Evolutionary conservation across 495 filamentous ascomycete genomes (phyloP).

Genomic region (Penicillium fimorum): DNA sequence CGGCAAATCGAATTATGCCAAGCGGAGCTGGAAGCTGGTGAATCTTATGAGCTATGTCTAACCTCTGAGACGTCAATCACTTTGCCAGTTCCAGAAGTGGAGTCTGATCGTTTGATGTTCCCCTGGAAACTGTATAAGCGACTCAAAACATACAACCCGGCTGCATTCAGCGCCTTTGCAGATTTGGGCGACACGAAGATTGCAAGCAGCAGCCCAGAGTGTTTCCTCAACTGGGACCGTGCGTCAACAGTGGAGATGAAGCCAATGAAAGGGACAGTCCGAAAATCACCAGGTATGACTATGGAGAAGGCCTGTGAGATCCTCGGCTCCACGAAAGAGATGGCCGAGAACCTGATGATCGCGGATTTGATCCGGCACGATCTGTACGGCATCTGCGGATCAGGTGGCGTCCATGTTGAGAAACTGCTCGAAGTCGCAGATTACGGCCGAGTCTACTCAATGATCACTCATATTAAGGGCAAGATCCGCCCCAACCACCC

Average conservation of each 20-base stretch:
- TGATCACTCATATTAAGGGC: constrained; percentile 84
- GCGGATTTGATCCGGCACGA: constrained; percentile 93
- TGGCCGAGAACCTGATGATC: constrained; percentile 97
- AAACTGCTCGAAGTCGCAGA: constrained; percentile 85
- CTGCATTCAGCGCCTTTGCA: constrained; percentile 82
- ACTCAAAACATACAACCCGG: constrained; percentile 72
- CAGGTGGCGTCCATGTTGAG: constrained; percentile 60
- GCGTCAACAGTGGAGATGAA: constrained; percentile 47
- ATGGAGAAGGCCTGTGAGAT: constrained; percentile 64
- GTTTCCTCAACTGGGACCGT: constrained; percentile 75
- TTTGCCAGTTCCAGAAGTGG: constrained; percentile 28
- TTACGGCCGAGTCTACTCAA: constrained; percentile 83
- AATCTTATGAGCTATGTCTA: constrained; percentile 93
- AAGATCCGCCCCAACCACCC: constrained; percentile 41
- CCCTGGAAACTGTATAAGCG: constrained; percentile 70
- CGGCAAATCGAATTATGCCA: constrained; percentile 67
- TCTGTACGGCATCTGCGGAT: constrained; percentile 74
- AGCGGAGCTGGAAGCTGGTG: constrained; percentile 66
- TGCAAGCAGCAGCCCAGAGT: constrained; percentile 85
- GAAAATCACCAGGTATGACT: constrained; percentile 64
- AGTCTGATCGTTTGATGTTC: constrained; percentile 28
- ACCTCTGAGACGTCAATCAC: constrained; percentile 69
- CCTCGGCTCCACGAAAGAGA: constrained; percentile 79
- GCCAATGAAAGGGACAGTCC: constrained; percentile 95
- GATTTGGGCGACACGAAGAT: constrained; percentile 68